Evolutionary conservation across 345 rosid genomes (phyloP).

Genomic region (Camelina neglecta): DNA sequence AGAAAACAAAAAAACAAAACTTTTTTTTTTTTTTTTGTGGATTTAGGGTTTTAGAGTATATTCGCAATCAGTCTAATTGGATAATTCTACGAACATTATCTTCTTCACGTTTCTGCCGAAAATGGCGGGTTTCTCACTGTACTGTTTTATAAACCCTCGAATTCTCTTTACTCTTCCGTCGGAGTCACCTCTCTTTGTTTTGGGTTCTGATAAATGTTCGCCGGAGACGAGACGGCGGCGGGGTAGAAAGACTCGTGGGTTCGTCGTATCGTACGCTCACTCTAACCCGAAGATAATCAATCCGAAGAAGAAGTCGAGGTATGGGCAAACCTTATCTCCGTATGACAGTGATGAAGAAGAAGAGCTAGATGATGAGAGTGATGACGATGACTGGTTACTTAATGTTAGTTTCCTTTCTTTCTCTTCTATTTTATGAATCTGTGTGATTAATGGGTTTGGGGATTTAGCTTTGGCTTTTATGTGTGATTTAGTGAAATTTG

Average conservation of each 20-base stretch:
- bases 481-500: conserved; percentile 18
- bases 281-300: conserved; percentile 84
- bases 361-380: conserved; percentile 47
- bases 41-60: conserved; percentile 58
- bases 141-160: conserved; percentile 43
- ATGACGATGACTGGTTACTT: conserved; percentile 53
- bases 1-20: neutral
- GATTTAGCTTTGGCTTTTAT: conserved; percentile 14
- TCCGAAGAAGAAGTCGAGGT: conserved; percentile 66
- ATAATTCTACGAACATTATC: conserved; percentile 30
- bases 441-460: conserved; percentile 11
- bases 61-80: conserved; percentile 39
- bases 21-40: neutral
- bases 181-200: conserved; percentile 29
- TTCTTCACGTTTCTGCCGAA: neutral
- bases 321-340: conserved; percentile 54
- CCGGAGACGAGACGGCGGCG: conserved; percentile 26
- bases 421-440: neutral
- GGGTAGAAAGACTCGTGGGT: conserved; percentile 40
- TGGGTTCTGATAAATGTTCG: conserved; percentile 23
- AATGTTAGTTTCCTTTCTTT: conserved; percentile 53
- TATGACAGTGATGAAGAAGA: conserved; percentile 58
- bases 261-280: conserved; percentile 62
- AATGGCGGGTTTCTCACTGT: conserved; percentile 58
- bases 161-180: conserved; percentile 31